These are phyloP conservation scores for Leccinum subtestaceum DNA, from an alignment of 768 basidiomycete genomes.

Conservation along the genomic window DNA sequence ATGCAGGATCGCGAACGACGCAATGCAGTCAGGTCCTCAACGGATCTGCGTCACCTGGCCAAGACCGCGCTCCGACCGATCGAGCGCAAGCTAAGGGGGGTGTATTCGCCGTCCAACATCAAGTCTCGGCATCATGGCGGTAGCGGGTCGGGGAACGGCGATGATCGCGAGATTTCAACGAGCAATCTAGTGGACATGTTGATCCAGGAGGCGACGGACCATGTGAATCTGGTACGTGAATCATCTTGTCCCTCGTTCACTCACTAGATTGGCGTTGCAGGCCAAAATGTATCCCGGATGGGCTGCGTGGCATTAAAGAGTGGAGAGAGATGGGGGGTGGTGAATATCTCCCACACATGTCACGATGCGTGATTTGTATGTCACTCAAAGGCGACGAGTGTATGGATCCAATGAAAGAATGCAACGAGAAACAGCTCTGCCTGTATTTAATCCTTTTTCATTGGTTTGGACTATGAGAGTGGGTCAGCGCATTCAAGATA, in stretches of 20 bases:
- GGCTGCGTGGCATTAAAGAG: constrained; percentile 69
- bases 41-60: constrained; percentile 65
- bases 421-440: constrained; percentile 10
- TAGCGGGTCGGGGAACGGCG: constrained; percentile 20
- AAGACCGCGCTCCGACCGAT: constrained; percentile 78
- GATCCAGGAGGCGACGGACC: constrained; percentile 84
- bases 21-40: constrained; percentile 46
- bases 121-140: constrained; percentile 38
- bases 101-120: constrained; percentile 49
- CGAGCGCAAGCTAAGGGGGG: constrained; percentile 76
- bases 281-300: constrained; percentile 90
- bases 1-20: constrained; percentile 45
- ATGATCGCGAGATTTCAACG: constrained; percentile 56
- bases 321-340: neutral
- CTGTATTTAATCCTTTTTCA: constrained; percentile 22
- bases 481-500: neutral
- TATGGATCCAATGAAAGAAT: constrained; percentile 14
- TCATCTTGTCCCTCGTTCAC: neutral
- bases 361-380: neutral
- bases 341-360: neutral
- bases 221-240: constrained; percentile 59
- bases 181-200: constrained; percentile 88
- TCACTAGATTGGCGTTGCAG: constrained; percentile 37
- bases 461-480: constrained; percentile 28
- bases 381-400: neutral